phyloP scores from a whole-genome alignment of 2,329 filamentous ascomycete genomes.

The Apiospora kogelbergensis region DNA sequence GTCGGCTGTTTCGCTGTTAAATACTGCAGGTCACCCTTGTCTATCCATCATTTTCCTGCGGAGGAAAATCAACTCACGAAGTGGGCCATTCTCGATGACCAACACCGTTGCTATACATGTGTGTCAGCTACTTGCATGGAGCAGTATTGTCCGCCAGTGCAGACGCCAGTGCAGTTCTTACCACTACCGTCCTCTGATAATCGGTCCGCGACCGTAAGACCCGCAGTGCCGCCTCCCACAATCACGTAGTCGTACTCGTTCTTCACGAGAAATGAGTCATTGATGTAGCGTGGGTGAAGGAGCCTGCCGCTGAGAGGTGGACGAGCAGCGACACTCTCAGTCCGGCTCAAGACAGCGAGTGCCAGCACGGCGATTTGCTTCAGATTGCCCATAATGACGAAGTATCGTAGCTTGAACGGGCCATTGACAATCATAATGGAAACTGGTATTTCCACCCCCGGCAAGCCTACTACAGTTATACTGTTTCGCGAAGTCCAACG shows the following conservation, averaged over 20 bases:
- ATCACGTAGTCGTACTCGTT: constrained; percentile 22
- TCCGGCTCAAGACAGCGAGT: not conserved
- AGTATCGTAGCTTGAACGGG: not conserved
- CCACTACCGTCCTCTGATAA: constrained; percentile 16
- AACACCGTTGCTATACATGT: constrained; percentile 13
- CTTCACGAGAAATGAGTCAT: not conserved
- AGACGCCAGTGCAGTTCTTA: not conserved
- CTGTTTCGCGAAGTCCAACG: not conserved
- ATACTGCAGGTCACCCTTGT: not conserved
- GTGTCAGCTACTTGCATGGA: not conserved
- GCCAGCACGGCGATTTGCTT: not conserved
- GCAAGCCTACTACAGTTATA: not conserved
- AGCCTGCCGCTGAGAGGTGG: not conserved
- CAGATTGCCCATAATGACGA: not conserved
- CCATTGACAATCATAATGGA: too few relatives aligned
- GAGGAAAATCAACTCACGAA: not conserved
- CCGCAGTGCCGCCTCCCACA: constrained; percentile 20
- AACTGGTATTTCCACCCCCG: not conserved
- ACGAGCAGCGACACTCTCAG: not conserved
- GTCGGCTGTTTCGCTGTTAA: not conserved
- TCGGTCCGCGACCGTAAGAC: constrained; percentile 20
- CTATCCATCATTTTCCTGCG: not conserved
- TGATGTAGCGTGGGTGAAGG: not conserved
- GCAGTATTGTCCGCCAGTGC: too few relatives aligned
- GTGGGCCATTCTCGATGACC: constrained; percentile 15